Evolutionary conservation across 495 filamentous ascomycete species (phyloP), one percentile per base, ranked within the genome.

Genomic region (Penicillium turbatum): DNA sequence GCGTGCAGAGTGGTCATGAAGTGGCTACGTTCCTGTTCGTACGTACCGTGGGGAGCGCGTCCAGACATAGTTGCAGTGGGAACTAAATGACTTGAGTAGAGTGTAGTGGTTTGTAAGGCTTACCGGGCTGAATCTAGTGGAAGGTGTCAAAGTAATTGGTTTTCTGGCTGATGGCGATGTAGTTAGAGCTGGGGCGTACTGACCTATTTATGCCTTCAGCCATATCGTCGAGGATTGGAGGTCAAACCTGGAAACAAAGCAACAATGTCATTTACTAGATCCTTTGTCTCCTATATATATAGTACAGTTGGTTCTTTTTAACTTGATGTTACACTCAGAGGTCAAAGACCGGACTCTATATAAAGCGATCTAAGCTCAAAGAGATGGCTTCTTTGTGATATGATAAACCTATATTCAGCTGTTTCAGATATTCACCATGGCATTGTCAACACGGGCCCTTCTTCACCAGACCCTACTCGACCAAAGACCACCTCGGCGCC

Each of bases 401-500:
- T 10, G 6, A 27, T 1, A n/a, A 42, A 8, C 5, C 38, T 32
- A 38, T 31, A 9, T 12, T 19, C 6, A 13, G 10, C 27, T 32
- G 10, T 51, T 16, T 48, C 13, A 34, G 8, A 4, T 27, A 7
- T 34, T 43, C 38, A 49, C 60, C 64, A 69, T 3, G 70, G 68
- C 63, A 72, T 62, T 31, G 29, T 63, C 26, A 68, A 31, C 0
- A 72, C 60, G 3, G 68, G 30, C 0, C 62, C 61, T 38, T 69
- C 68, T 27, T 61, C 54, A 1, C 62, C 65, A 27, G 67, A 67
- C 6, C 69, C 67, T 1, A 60, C 55, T 16, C 61, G 56, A 8
- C 67, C 67, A 52, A 66, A 64, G 13, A 69, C 63, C 7, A 75
- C 64, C 42, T 71, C 70, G 17, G 69, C 72, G 17, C 64, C 43